Evolutionary conservation across 805 yeast genomes (phyloP).

Genomic region (Yamadazyma laniorum): DNA sequence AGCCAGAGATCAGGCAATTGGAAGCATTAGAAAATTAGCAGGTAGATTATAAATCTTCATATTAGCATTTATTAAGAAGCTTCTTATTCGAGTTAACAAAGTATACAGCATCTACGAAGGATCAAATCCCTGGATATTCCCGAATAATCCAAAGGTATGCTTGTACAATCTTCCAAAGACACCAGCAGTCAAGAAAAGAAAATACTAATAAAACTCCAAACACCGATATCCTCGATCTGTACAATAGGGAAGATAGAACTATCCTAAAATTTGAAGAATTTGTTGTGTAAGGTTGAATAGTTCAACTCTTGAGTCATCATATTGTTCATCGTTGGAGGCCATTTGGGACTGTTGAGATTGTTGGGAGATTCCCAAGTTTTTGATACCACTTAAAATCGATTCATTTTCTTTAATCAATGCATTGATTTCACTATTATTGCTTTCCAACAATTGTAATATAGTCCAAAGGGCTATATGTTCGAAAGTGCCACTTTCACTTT

Average conservation of each 20-base stretch:
- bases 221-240: no score
- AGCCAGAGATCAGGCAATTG: constrained; percentile 5
- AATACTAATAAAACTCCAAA: no score
- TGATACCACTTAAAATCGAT: constrained; percentile 53
- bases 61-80: no score
- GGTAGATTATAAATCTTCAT: no score
- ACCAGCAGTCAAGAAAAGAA: not conserved
- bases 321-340: constrained; percentile 34
- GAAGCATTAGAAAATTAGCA: not conserved
- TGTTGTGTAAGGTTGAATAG: constrained; percentile 66
- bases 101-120: constrained; percentile 3
- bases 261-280: constrained; percentile 54
- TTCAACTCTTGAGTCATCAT: constrained; percentile 63
- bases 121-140: constrained; percentile 6
- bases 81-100: constrained; percentile 1
- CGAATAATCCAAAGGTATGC: constrained; percentile 3
- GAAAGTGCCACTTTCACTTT: constrained; percentile 85
- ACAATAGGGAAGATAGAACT: no score
- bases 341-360: constrained; percentile 31
- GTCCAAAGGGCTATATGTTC: constrained; percentile 99
- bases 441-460: constrained; percentile 85
- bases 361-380: constrained; percentile 43
- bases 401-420: constrained; percentile 54
- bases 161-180: not conserved
- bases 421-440: constrained; percentile 66